phyloP scores from a whole-genome alignment of 1,284 basidiomycete species.

The Cerrena zonata region DNA sequence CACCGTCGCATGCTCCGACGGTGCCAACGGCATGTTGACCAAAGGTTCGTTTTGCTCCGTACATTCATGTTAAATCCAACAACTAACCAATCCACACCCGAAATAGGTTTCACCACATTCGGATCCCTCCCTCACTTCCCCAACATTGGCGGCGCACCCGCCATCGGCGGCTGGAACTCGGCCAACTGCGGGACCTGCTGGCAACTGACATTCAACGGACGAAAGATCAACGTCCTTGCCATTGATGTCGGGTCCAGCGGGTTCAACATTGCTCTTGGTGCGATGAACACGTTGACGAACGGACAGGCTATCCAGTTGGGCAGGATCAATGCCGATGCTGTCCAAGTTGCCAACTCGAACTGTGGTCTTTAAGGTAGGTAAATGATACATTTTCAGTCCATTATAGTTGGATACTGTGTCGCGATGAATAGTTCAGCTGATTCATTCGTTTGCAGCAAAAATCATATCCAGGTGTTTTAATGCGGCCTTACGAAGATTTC shows the following conservation, averaged over 20 bases:
- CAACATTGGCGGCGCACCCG: conserved; percentile 40
- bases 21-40: conserved; percentile 35
- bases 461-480: too few relatives aligned
- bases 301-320: conserved; percentile 32
- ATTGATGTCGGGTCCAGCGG: conserved; percentile 35
- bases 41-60: conserved; percentile 21
- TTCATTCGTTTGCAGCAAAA: too few relatives aligned
- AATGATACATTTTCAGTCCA: too few relatives aligned
- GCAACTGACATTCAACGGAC: conserved; percentile 34
- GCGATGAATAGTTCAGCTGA: too few relatives aligned
- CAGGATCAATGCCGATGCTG: conserved; percentile 30
- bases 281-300: conserved; percentile 37
- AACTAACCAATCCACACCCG: conserved; percentile 28
- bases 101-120: conserved; percentile 44
- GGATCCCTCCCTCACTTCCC: conserved; percentile 43
- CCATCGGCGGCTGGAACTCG: conserved; percentile 38
- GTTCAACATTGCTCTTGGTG: conserved; percentile 36
- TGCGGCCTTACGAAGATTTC: too few relatives aligned
- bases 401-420: too few relatives aligned
- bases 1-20: conserved; percentile 44
- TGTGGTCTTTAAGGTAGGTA: conserved; percentile 27
- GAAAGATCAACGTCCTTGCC: conserved; percentile 35
- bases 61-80: neutral
- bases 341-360: conserved; percentile 25
- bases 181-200: conserved; percentile 44